Base-by-base conservation (phyloP, 495 filamentous ascomycete species). In the Rhizodiscina lignyota region DNA sequence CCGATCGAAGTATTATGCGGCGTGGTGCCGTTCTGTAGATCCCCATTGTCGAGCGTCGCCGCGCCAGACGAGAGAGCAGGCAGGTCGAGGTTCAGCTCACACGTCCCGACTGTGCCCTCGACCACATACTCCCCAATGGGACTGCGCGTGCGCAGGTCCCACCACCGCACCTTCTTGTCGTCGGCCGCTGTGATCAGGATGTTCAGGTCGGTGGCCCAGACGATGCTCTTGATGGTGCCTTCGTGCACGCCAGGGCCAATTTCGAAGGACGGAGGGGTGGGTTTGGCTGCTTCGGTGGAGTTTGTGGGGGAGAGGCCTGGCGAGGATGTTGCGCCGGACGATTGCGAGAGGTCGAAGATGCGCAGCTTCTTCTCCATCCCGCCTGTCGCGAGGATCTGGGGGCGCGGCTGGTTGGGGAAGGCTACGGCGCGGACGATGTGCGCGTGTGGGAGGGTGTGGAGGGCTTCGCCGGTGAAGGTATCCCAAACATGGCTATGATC, bases 281-380 rank as follows among this genome's bases (percentile, higher is more conserved):
- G 23, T 5, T 42, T 27, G 10, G 39, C 30, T 31, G 46, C 39
- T 6, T 18, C 17, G 18, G 41, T 37, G 18, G 29, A 32, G 30
- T 62, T 51, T 12, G 46, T 44, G 19, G 47, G 41, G 6, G 54
- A 60, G 10, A 18, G 8, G 8, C 0, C 62, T 58, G 18, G 61
- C 58, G 10, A 60, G 60, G 41, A 52, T 58, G 34, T 54, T 61
- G 41, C 60, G 61, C 22, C 44, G 43, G 18, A 50, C 47, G 35
- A 49, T 27, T 61, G 61, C 13, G 72, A 70, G 6, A 97, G 59
- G 46, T 96, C 91, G 53, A 84, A 97, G 38, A 97, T 81, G 34
- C 87, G 81, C 22, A 97, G 72, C 57, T 91, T 94, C 67, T 93
- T 94, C 59, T 97, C 89, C 51, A 77, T 78, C 16, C 89, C 87